phyloP scores from a whole-genome alignment of 2,329 filamentous ascomycete genomes.

The Talaromyces sp. region DNA sequence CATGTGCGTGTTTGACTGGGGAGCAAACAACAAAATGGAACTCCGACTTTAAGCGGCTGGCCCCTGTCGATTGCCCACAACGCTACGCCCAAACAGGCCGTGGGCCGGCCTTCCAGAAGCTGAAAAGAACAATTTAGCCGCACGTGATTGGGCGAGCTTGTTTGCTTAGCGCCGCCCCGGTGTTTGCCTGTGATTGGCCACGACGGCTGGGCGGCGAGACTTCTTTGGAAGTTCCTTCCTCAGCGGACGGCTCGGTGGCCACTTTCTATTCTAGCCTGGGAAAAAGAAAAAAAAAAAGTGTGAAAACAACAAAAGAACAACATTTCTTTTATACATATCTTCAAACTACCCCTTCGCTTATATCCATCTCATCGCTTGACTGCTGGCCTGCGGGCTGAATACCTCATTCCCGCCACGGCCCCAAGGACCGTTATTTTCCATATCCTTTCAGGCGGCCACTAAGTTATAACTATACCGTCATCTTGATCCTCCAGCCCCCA shows the following conservation, averaged over 20 bases:
- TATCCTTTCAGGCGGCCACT: neutral
- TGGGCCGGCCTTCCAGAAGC: conserved; percentile 13
- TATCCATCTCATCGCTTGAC: neutral
- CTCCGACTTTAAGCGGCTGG: neutral
- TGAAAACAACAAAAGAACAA: neutral
- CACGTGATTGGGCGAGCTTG: conserved; percentile 12
- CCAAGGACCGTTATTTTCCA: neutral
- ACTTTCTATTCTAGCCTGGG: conserved; percentile 3
- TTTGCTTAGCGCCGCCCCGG: neutral
- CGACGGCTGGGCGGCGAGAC: neutral
- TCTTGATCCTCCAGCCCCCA: conserved; percentile 14
- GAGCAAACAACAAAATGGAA: neutral
- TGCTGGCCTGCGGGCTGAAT: neutral
- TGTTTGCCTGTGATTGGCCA: neutral
- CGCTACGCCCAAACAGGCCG: neutral
- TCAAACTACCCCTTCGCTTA: neutral
- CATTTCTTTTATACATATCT: neutral
- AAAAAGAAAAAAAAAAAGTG: neutral
- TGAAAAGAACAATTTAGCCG: conserved; percentile 6
- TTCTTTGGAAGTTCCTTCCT: neutral
- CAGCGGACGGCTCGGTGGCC: conserved; percentile 13
- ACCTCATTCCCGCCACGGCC: neutral
- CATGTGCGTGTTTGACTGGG: neutral
- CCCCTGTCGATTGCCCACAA: neutral
- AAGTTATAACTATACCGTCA: neutral